These are phyloP conservation scores for Hymenoscyphus infarciens DNA, from an alignment of 2,329 filamentous ascomycete species.

Conservation along the genomic window DNA sequence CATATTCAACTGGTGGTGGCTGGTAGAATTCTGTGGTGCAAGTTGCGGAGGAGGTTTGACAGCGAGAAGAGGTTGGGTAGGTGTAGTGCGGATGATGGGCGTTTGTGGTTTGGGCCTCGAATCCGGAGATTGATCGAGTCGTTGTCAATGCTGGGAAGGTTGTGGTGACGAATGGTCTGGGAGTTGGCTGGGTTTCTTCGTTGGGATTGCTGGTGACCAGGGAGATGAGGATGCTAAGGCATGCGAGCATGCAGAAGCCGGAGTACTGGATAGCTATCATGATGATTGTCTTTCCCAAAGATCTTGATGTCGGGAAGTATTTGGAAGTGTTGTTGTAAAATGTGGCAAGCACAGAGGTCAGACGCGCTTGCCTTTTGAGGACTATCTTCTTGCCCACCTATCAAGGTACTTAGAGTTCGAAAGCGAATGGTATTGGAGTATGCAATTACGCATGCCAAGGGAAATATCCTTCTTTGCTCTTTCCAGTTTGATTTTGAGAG, in stretches of 20 bases:
- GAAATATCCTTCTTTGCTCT: no score
- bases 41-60: background rate
- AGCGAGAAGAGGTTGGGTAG: background rate
- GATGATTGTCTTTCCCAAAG: background rate
- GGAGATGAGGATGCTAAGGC: background rate
- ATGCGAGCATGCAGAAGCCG: background rate
- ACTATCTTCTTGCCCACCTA: no score
- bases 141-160: background rate
- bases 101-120: background rate
- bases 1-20: background rate
- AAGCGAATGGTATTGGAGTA: no score
- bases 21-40: background rate
- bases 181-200: background rate
- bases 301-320: background rate
- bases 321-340: background rate
- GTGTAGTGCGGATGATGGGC: background rate
- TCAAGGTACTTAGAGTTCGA: no score
- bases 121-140: background rate
- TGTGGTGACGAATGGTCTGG: slow-evolving; percentile 5
- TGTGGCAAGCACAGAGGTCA: background rate
- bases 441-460: no score
- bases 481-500: no score
- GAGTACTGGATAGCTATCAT: background rate
- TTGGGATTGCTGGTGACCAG: background rate
- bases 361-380: background rate